Percentiles rank a stretch among this genome's conserved stretches.
Evolutionary conservation across 2,329 filamentous ascomycete species (phyloP).

Genomic region (Cladobotryum protrusum): DNA sequence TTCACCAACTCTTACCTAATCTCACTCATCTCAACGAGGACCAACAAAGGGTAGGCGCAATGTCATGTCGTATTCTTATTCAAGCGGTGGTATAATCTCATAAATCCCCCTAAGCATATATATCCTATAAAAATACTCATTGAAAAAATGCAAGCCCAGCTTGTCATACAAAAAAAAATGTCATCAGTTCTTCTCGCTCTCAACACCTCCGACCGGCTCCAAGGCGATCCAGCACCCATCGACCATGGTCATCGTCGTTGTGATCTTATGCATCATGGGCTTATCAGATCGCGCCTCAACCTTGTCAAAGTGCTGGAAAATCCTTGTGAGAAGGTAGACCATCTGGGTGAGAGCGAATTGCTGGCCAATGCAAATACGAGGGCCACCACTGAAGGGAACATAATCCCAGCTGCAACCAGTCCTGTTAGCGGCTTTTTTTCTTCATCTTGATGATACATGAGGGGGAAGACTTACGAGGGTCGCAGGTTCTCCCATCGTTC

Average conservation of each 20-base stretch:
- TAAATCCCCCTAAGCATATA: too few species aligned
- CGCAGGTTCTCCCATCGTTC: constrained; percentile 36
- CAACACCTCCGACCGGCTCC: constrained; percentile 13
- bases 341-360: constrained; percentile 36
- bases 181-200: not conserved
- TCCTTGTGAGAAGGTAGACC: constrained; percentile 29
- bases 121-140: too few species aligned
- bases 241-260: constrained; percentile 20
- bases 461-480: constrained; percentile 26
- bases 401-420: constrained; percentile 30
- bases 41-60: too few species aligned
- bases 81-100: too few species aligned
- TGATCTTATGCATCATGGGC: constrained; percentile 19
- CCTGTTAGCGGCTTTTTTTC: not conserved
- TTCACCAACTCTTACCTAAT: too few species aligned
- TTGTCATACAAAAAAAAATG: not conserved
- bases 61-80: too few species aligned
- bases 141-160: too few species aligned
- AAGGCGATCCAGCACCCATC: constrained; percentile 23
- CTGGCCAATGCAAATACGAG: constrained; percentile 39
- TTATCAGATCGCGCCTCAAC: constrained; percentile 23
- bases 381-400: constrained; percentile 39
- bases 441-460: not conserved
- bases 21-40: too few species aligned
- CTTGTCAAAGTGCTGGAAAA: constrained; percentile 28